Conservation (phyloP, 176 grass and related monocot species). For the Phoenix roebelenii region DNA sequence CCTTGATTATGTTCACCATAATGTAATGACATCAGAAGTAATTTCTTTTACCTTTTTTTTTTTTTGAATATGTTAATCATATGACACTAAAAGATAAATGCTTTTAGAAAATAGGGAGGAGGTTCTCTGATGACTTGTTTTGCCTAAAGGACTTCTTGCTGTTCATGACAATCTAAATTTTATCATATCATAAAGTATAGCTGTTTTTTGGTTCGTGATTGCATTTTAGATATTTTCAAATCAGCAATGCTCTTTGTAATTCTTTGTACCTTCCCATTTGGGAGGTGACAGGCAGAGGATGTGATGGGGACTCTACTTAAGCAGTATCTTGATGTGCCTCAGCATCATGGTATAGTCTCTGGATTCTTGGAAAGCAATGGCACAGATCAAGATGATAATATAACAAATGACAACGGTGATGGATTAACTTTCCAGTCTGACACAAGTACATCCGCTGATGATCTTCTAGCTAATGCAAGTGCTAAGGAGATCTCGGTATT, state of each 20-base stretch:
- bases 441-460: background rate
- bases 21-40: too few relatives aligned
- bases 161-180: too few relatives aligned
- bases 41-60: too few relatives aligned
- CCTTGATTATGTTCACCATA: too few relatives aligned
- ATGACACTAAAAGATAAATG: too few relatives aligned
- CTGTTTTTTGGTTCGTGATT: background rate
- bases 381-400: conserved; percentile 14
- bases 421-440: conserved; percentile 4
- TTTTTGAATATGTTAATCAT: too few relatives aligned
- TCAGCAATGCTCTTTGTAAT: conserved; percentile 20
- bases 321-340: conserved; percentile 71
- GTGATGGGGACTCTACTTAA: conserved; percentile 73
- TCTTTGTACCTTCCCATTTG: conserved; percentile 9
- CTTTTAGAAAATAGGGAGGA: too few relatives aligned
- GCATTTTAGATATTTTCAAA: background rate
- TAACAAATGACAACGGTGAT: conserved; percentile 2
- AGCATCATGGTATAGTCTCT: conserved; percentile 26
- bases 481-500: conserved; percentile 22
- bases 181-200: too few relatives aligned
- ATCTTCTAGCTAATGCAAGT: conserved; percentile 9
- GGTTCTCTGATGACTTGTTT: too few relatives aligned
- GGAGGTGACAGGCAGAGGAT: conserved; percentile 65
- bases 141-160: too few relatives aligned
- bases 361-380: conserved; percentile 16